Conservation (phyloP, 805 yeast genomes). For the Cyberlindnera mississippiensis region DNA sequence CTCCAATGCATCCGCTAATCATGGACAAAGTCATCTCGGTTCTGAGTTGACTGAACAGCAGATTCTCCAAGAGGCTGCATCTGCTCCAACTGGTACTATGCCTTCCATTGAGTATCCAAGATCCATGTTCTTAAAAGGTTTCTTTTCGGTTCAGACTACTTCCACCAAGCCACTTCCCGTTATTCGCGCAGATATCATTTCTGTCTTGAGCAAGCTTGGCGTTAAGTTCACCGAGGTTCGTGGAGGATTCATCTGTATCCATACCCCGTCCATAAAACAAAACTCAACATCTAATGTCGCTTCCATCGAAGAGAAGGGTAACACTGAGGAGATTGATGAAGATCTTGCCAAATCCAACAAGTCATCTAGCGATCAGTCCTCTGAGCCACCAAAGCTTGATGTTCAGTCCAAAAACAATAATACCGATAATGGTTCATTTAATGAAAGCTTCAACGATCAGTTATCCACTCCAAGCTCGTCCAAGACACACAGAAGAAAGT, state of each 20-base stretch:
- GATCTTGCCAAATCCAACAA: conserved; percentile 16
- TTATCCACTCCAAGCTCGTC: conserved; percentile 23
- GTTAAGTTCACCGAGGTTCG: conserved; percentile 84
- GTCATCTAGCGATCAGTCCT: conserved; percentile 11
- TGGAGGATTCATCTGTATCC: conserved; percentile 89
- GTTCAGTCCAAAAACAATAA: conserved; percentile 11
- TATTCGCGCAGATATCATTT: conserved; percentile 78
- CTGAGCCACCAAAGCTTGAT: conserved; percentile 2
- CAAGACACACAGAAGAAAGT: conserved; percentile 54
- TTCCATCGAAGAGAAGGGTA: conserved; percentile 7
- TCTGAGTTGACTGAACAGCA: conserved; percentile 43
- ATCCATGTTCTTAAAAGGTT: conserved; percentile 87
- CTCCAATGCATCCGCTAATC: conserved; percentile 15
- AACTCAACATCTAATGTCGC: conserved; percentile 4
- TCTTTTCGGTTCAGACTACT: conserved; percentile 91
- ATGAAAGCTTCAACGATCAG: conserved; percentile 21
- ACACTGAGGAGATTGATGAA: conserved; percentile 6
- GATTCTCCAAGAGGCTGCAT: conserved; percentile 44
- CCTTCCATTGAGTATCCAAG: conserved; percentile 92
- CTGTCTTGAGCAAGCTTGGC: conserved; percentile 69
- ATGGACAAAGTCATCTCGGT: conserved; percentile 7
- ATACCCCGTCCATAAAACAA: conserved; percentile 43
- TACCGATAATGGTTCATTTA: conserved; percentile 14
- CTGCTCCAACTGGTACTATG: conserved; percentile 75
- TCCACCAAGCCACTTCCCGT: conserved; percentile 89